Evolutionary conservation across 2,329 filamentous ascomycete species (phyloP).

Genomic region (Magnaporthiopsis poae): DNA sequence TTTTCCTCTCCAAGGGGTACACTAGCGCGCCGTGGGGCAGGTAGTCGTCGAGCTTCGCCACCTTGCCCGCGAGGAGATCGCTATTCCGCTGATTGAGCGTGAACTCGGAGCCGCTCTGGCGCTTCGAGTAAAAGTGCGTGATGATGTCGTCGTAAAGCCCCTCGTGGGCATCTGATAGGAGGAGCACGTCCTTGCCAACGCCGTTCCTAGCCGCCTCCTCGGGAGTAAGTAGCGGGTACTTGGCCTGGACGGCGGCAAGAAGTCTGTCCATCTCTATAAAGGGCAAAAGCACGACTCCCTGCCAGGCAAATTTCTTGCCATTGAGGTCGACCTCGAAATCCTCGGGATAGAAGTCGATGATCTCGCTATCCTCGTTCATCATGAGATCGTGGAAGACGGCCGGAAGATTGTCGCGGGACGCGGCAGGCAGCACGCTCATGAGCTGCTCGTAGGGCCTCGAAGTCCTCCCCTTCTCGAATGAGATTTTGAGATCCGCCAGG

Average conservation of each 20-base stretch:
- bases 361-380: constrained; percentile 76
- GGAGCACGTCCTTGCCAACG: constrained; percentile 67
- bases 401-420: constrained; percentile 83
- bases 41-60: constrained; percentile 75
- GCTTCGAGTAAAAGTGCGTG: constrained; percentile 84
- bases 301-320: constrained; percentile 97
- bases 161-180: constrained; percentile 74
- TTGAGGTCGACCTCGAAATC: constrained; percentile 91
- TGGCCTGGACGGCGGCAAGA: constrained; percentile 69
- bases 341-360: constrained; percentile 94
- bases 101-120: constrained; percentile 56
- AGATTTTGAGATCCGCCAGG: constrained; percentile 65
- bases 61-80: constrained; percentile 67
- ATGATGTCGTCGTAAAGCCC: constrained; percentile 74
- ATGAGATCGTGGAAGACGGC: constrained; percentile 83
- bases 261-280: constrained; percentile 92
- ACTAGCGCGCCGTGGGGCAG: constrained; percentile 72
- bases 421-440: constrained; percentile 93
- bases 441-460: constrained; percentile 93
- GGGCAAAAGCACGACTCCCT: constrained; percentile 82
- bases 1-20: constrained; percentile 63
- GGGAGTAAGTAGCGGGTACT: constrained; percentile 67
- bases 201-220: constrained; percentile 73
- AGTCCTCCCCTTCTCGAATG: constrained; percentile 73
- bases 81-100: constrained; percentile 66